Evolutionary conservation across 75 land plant species (phyloP).

Genomic region (Cupressus sempervirens): DNA sequence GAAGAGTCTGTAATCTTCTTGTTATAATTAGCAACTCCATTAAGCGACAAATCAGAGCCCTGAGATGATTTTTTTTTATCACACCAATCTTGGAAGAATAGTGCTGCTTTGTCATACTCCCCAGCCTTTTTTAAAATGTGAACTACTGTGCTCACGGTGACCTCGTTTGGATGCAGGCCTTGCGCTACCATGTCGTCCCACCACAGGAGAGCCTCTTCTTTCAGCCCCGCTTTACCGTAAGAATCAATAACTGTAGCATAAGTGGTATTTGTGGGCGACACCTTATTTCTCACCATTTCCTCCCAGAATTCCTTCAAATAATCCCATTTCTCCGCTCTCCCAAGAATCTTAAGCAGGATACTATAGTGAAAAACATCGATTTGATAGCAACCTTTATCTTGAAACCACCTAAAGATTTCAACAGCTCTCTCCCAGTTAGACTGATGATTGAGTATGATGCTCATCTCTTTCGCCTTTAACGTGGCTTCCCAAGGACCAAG

Average conservation of each 20-base stretch:
- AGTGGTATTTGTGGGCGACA: slow-evolving; percentile 61
- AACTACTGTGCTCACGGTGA: slow-evolving; percentile 68
- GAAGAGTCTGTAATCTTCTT: background rate
- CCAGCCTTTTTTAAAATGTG: slow-evolving; percentile 65
- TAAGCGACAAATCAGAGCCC: background rate
- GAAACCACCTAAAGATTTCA: slow-evolving; percentile 72
- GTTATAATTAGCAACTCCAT: background rate
- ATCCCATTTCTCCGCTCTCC: slow-evolving; percentile 60
- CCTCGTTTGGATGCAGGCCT: slow-evolving; percentile 76
- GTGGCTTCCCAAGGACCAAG: slow-evolving; percentile 57
- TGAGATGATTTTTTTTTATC: background rate
- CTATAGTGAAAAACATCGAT: slow-evolving; percentile 83
- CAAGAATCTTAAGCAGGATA: slow-evolving; percentile 68
- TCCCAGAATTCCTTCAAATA: slow-evolving; percentile 45
- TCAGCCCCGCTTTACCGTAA: slow-evolving; percentile 66
- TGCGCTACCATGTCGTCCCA: slow-evolving; percentile 48
- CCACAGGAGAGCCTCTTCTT: slow-evolving; percentile 56
- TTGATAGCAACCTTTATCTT: slow-evolving; percentile 45
- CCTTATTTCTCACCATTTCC: slow-evolving; percentile 52
- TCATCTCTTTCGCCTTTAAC: slow-evolving; percentile 53
- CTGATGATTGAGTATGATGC: slow-evolving; percentile 80
- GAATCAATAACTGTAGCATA: slow-evolving; percentile 84
- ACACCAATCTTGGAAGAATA: slow-evolving; percentile 52
- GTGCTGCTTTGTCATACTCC: slow-evolving; percentile 52
- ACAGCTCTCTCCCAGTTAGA: slow-evolving; percentile 60